A percentile compares a stretch with the other conserved stretches of the same genome.
Evolutionary conservation across 2,329 filamentous ascomycete genomes (phyloP).

Genomic region (Trichoderma aggressivum): DNA sequence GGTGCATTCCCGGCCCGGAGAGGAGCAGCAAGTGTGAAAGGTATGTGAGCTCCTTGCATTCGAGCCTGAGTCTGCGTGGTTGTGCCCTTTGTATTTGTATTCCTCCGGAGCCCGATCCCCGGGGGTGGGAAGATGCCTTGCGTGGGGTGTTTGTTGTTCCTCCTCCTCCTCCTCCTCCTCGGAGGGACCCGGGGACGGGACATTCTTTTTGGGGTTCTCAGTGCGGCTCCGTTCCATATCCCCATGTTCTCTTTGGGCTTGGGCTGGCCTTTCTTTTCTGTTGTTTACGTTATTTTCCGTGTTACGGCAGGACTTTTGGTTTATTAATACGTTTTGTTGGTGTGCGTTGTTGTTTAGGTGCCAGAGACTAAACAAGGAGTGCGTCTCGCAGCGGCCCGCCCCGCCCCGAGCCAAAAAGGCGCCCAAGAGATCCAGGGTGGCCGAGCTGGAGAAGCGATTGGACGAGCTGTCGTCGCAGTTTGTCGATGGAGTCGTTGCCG

Average conservation of each 20-base stretch:
- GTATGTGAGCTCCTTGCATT: constrained; percentile 30
- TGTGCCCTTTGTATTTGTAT: background rate
- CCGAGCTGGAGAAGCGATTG: constrained; percentile 49
- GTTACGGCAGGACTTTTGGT: background rate
- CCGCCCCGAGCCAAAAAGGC: constrained; percentile 46
- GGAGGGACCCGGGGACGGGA: background rate
- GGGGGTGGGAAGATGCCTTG: background rate
- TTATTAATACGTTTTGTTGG: background rate
- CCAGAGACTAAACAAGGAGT: constrained; percentile 46
- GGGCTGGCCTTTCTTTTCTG: background rate
- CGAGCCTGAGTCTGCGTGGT: background rate
- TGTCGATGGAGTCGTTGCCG: constrained; percentile 25
- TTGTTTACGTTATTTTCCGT: background rate
- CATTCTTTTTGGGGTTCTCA: background rate
- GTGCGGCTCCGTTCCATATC: background rate
- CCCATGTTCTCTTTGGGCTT: background rate
- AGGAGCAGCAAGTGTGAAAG: constrained; percentile 45
- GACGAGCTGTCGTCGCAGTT: constrained; percentile 48
- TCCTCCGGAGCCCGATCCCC: constrained; percentile 4
- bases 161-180: no score
- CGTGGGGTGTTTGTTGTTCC: background rate
- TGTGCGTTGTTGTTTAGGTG: constrained; percentile 35
- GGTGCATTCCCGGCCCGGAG: constrained; percentile 44
- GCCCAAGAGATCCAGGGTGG: constrained; percentile 46
- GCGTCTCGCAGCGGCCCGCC: constrained; percentile 45